Percentiles rank a stretch among this genome's conserved stretches.
Conservation (phyloP, 306 rosid species). For the Begonia peltatifolia region DNA sequence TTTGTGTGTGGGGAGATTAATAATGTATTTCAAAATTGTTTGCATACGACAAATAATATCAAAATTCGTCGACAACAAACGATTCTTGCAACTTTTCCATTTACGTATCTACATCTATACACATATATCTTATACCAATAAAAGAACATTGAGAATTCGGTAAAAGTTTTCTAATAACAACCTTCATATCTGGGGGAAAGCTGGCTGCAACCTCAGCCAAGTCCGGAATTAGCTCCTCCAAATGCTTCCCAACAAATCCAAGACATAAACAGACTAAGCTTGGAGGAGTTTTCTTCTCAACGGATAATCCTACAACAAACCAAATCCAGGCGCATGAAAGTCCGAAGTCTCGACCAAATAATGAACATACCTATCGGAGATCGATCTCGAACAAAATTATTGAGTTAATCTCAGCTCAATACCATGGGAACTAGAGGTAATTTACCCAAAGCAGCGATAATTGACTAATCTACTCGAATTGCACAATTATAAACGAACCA, state of each 20-base stretch:
- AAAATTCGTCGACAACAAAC: too few relatives aligned
- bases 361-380: too few relatives aligned
- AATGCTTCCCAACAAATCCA: conserved; percentile 67
- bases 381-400: too few relatives aligned
- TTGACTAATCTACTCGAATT: not conserved
- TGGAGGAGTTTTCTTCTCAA: conserved; percentile 34
- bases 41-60: too few relatives aligned
- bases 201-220: conserved; percentile 48
- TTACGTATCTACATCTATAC: too few relatives aligned
- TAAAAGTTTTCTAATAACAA: conserved; percentile 3
- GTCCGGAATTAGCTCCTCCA: conserved; percentile 66
- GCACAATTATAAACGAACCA: not conserved
- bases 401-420: too few relatives aligned
- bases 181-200: conserved; percentile 78
- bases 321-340: not conserved
- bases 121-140: not conserved
- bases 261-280: conserved; percentile 61
- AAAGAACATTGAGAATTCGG: conserved; percentile 8
- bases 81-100: too few relatives aligned
- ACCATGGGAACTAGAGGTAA: not conserved
- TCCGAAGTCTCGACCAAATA: too few relatives aligned
- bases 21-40: too few relatives aligned
- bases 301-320: conserved; percentile 27
- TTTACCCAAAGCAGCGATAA: not conserved
- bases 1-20: too few relatives aligned